Base-by-base conservation (phyloP, 495 filamentous ascomycete genomes). In the Tuber umbilicatum region DNA sequence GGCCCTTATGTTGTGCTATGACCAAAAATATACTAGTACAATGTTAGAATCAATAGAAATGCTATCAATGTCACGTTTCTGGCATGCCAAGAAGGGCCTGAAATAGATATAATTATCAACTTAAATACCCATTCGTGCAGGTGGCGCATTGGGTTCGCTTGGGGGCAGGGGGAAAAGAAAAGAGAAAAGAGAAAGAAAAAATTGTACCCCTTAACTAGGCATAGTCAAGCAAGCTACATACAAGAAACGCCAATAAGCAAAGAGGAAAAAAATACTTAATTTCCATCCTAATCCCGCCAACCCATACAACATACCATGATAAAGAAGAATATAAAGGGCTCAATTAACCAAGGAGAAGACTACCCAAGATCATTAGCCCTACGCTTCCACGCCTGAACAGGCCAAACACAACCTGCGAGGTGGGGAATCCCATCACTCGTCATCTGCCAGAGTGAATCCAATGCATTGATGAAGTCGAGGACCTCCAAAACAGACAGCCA, bases 391-490 rank as follows among this genome's bases (percentile, higher is more conserved):
- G 6, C 27, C 12, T 64, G 27, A 16, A 64, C 55, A 1, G 55
- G 55, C 55, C 55, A 64, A 35, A 35, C 14, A 64, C 31, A 60
- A 31, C 27, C 27, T 27, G 27, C 27, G 55, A 64, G 55, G 14
- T 19, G 5, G 23, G 50, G 50, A 27, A 60, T n/a, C 50, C 50
- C 50, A n/a, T 23, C n/a, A 27, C 23, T 10, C n/a, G 50, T 67
- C 72, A 75, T 78, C 45, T 78, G 77, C 77, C 77, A 79, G 69
- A 79, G 60, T 23, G 72, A 60, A 70, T 79, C 77, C 69, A 72
- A 78, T 27, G 71, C n/a, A 17, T 79, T 71, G 17, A 79, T 78
- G 69, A 76, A 79, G 39, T 37, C 72, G 37, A 43, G 72, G n/a
- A 79, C 70, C 45, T 78, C 75, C 64, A 9, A 64, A 35, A 69